These are phyloP conservation scores for Trifolium repens DNA, from an alignment of 306 rosid genomes.

Conservation along the genomic window DNA sequence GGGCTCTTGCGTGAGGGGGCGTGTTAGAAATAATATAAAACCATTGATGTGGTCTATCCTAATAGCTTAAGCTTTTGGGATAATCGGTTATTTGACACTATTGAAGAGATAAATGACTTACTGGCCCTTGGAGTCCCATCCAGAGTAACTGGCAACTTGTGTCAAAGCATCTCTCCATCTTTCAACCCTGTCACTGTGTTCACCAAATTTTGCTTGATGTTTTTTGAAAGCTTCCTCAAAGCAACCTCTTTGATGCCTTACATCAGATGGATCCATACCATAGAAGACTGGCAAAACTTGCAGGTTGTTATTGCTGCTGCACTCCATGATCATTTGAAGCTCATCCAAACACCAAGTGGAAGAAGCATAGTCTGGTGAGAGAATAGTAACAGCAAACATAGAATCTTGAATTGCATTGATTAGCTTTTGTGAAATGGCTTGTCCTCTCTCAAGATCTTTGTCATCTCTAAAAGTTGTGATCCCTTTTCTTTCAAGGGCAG, in stretches of 20 bases:
- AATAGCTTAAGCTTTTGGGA: too few species aligned
- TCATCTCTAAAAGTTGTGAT: slow-evolving; percentile 33
- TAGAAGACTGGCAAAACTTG: slow-evolving; percentile 10
- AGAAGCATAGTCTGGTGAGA: slow-evolving; percentile 28
- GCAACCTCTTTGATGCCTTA: slow-evolving; percentile 19
- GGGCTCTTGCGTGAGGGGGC: too few species aligned
- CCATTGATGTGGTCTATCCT: too few species aligned
- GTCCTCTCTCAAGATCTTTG: slow-evolving; percentile 27
- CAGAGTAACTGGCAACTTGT: slow-evolving; percentile 17
- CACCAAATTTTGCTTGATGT: slow-evolving; percentile 7
- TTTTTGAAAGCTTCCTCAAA: slow-evolving; percentile 15
- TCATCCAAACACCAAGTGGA: slow-evolving; percentile 37
- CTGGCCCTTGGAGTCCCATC: slow-evolving; percentile 31
- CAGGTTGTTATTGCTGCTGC: not conserved
- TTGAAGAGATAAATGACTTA: slow-evolving; percentile 10
- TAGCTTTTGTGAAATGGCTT: slow-evolving; percentile 16
- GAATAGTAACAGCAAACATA: slow-evolving; percentile 17
- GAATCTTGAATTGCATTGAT: slow-evolving; percentile 32
- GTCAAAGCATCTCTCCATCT: slow-evolving; percentile 25
- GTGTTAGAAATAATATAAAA: too few species aligned
- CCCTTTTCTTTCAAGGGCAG: slow-evolving; percentile 27
- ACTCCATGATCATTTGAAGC: slow-evolving; percentile 31
- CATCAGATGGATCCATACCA: slow-evolving; percentile 31
- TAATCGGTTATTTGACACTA: too few species aligned
- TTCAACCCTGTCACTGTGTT: not conserved